Percentiles rank a stretch among this genome's conserved stretches.
These are phyloP conservation scores for Ceratocystis albifundus DNA, from an alignment of 2,329 filamentous ascomycete species.

Conservation along the genomic window DNA sequence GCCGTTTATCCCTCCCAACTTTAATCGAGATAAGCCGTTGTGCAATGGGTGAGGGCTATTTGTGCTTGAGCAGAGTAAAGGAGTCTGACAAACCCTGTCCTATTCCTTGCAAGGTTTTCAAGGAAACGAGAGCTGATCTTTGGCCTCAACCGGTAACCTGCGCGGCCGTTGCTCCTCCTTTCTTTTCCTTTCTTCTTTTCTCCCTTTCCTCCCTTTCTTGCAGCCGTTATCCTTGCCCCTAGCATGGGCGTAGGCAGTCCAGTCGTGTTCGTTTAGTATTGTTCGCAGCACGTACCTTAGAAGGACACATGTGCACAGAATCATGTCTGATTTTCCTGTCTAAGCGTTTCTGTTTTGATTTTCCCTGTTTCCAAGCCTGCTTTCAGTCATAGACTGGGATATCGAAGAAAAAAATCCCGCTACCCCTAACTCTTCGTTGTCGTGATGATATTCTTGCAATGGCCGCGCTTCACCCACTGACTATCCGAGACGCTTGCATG, in stretches of 20 bases:
- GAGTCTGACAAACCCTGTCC: background rate
- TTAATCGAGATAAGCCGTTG: constrained; percentile 9
- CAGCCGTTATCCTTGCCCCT: no score
- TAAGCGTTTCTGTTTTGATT: background rate
- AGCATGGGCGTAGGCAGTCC: background rate
- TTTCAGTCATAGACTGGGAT: no score
- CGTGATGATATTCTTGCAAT: no score
- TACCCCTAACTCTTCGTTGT: no score
- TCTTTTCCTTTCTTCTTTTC: background rate
- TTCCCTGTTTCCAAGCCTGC: background rate
- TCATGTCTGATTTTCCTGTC: background rate
- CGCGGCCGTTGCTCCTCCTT: background rate
- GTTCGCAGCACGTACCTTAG: background rate
- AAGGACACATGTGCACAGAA: no score
- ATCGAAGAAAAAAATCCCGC: no score
- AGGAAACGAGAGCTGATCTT: background rate
- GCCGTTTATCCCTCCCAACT: background rate
- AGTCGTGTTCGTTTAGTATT: background rate
- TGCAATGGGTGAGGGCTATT: background rate
- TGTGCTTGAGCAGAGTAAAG: background rate
- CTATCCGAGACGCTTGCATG: no score
- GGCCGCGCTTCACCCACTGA: no score
- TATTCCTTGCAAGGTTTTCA: background rate
- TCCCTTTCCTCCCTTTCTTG: no score
- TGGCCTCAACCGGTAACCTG: no score